Evolutionary conservation across 2,329 filamentous ascomycete species (phyloP).

Genomic region (Tolypocladium ovalisporum): DNA sequence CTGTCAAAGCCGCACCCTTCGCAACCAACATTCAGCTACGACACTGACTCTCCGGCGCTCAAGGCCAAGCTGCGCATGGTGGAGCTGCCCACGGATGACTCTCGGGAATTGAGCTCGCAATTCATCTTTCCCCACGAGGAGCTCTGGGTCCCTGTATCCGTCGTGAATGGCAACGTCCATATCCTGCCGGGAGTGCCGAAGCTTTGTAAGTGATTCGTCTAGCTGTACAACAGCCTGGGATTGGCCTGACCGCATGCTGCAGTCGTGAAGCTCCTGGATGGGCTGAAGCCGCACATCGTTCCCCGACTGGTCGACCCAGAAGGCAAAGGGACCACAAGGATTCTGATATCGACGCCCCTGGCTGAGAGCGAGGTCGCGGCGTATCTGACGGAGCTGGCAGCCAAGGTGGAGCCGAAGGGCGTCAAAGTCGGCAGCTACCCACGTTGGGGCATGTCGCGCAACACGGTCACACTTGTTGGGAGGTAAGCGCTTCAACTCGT

Average conservation of each 20-base stretch:
- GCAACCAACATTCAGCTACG: conserved; percentile 73
- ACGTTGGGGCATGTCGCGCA: conserved; percentile 75
- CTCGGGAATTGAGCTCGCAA: conserved; percentile 55
- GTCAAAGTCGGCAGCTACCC: conserved; percentile 96
- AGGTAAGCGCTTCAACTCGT: conserved; percentile 20
- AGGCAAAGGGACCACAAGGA: conserved; percentile 66
- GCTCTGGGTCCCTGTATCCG: conserved; percentile 80
- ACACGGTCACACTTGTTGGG: conserved; percentile 82
- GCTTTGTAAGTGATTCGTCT: conserved; percentile 45
- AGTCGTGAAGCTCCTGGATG: conserved; percentile 67
- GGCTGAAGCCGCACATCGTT: conserved; percentile 59
- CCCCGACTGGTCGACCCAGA: conserved; percentile 68
- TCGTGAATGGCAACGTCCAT: conserved; percentile 88
- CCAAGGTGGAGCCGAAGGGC: conserved; percentile 59
- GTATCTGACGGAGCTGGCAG: conserved; percentile 72
- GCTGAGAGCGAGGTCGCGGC: conserved; percentile 76
- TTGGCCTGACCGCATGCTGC: neutral
- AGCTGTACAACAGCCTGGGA: no score
- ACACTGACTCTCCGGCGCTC: conserved; percentile 65
- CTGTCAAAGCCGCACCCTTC: conserved; percentile 64
- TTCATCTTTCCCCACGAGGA: conserved; percentile 69
- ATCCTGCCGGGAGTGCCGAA: conserved; percentile 84
- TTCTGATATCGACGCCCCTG: conserved; percentile 79
- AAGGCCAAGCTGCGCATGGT: conserved; percentile 87
- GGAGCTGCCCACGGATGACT: conserved; percentile 65